Evolutionary conservation across 1,284 basidiomycete species (phyloP), one percentile per base, ranked within the genome.

Genomic region (Veloboletus limbatus): DNA sequence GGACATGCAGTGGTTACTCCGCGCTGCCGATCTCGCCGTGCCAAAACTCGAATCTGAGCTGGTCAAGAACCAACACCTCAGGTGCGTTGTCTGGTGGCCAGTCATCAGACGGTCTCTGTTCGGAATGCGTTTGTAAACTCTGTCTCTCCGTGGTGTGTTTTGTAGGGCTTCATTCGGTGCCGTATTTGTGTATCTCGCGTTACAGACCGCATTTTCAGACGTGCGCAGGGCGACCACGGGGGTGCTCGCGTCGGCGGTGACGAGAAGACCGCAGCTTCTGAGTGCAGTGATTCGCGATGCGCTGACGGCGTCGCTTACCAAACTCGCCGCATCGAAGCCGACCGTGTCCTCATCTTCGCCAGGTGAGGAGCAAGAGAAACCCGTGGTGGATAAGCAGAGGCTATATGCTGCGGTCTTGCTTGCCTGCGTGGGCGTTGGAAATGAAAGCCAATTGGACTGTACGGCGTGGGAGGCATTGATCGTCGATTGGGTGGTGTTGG

Each of bases 1-100:
- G 16, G 92, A 95, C 25, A 82, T 91, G 53, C 60, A 57, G 14
- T 96, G 93, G 93, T 68, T 96, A 4, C 69, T 91, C n/a, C 77
- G 85, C 24, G 84, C 88, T 1, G 63, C 76, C 6, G 73, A 82
- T 44, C 77, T 74, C 1, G 68, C 81, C 0, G 54, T 88, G 6
- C 54, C 66, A 0, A 77, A 65, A 54, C 78, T 79, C 56, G 71
- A 74, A 27, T 58, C 66, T 0, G 81, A 87, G 16, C 60, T 91
- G 4, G 49, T 58, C 11, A 82, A 81, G 52, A 81, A 73, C 51
- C 76, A 80, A 40, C 58, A 72, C 6, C 61, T 85, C 10, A 73
- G 86, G 88, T 87, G 55, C 10, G 43, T 42, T n/a, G 1, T 32
- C 2, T 31, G 44, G 8, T n/a, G 22, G 7, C 13, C 18, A n/a